Evolutionary conservation across 2,329 filamentous ascomycete genomes (phyloP).

Genomic region (Penicillium sp.): DNA sequence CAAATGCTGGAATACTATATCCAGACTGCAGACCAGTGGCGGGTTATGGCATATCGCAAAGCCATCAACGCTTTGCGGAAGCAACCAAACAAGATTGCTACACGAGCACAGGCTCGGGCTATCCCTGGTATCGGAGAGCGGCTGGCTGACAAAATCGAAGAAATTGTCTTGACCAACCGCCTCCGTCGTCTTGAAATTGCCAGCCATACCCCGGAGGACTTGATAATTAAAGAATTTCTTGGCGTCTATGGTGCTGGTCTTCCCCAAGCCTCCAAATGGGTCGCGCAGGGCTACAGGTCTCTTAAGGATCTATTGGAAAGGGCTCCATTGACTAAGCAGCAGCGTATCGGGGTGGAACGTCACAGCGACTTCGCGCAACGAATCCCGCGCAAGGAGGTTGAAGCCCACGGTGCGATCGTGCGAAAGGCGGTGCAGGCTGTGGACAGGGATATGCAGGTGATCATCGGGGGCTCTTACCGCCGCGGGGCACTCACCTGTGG

Average conservation of each 20-base stretch:
- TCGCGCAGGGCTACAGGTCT: conserved; percentile 69
- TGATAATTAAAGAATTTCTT: conserved; percentile 66
- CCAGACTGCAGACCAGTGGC: conserved; percentile 73
- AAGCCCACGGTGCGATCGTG: conserved; percentile 65
- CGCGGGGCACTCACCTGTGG: conserved; percentile 71
- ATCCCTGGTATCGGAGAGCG: conserved; percentile 69
- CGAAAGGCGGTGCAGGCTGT: conserved; percentile 56
- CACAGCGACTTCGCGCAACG: conserved; percentile 75
- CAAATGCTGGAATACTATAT: conserved; percentile 77
- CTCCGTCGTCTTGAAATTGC: conserved; percentile 71
- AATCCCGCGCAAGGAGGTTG: conserved; percentile 75
- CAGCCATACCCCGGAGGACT: conserved; percentile 63
- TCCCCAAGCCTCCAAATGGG: conserved; percentile 69
- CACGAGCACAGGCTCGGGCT: conserved; percentile 64
- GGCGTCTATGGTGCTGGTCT: conserved; percentile 76
- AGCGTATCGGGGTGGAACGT: conserved; percentile 72
- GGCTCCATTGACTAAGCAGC: conserved; percentile 64
- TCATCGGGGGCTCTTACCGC: conserved; percentile 80
- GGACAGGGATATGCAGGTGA: conserved; percentile 64
- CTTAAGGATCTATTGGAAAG: conserved; percentile 66
- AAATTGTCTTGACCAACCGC: conserved; percentile 73
- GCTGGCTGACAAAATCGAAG: conserved; percentile 81
- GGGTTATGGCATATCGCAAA: conserved; percentile 70
- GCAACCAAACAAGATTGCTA: conserved; percentile 62
- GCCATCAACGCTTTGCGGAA: conserved; percentile 70